These are phyloP conservation scores for Leccinum fuscescens DNA, from an alignment of 1,284 basidiomycete genomes.

Conservation along the genomic window DNA sequence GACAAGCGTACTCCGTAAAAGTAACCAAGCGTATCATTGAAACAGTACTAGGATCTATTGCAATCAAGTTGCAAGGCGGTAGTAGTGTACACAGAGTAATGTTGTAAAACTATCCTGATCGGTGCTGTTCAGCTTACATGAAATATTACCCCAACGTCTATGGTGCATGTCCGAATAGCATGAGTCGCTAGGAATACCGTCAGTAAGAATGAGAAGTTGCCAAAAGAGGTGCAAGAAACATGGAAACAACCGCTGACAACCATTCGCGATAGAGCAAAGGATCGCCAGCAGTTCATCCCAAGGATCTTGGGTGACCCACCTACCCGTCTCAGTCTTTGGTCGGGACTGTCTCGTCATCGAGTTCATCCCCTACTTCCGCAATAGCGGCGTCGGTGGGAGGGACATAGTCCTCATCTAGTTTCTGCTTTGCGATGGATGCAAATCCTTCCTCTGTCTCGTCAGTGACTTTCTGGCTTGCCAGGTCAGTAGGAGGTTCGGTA, in stretches of 20 bases:
- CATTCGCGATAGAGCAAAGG: constrained; percentile 33
- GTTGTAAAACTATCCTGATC: not conserved
- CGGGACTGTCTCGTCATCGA: constrained; percentile 18
- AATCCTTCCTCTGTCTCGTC: constrained; percentile 37
- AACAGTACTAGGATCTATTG: not conserved
- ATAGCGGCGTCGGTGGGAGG: constrained; percentile 7
- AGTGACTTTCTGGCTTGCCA: constrained; percentile 18
- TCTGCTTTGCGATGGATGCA: constrained; percentile 32
- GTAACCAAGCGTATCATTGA: not conserved
- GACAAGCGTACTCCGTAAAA: not conserved
- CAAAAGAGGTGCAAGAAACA: constrained; percentile 46
- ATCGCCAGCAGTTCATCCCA: constrained; percentile 36
- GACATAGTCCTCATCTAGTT: constrained; percentile 27
- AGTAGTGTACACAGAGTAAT: constrained; percentile 1
- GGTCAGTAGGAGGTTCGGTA: constrained; percentile 21
- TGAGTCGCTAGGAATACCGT: constrained; percentile 14
- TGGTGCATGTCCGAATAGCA: not conserved
- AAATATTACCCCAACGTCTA: not conserved
- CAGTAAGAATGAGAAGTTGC: constrained; percentile 5
- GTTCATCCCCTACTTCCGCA: constrained; percentile 28
- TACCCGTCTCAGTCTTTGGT: constrained; percentile 9
- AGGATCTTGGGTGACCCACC: constrained; percentile 19
- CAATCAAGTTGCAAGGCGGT: not conserved
- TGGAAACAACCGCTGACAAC: constrained; percentile 36
- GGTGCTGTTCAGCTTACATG: not conserved